Conservation (phyloP, 257 asterid genomes). For the Voacanga thouarsii region DNA sequence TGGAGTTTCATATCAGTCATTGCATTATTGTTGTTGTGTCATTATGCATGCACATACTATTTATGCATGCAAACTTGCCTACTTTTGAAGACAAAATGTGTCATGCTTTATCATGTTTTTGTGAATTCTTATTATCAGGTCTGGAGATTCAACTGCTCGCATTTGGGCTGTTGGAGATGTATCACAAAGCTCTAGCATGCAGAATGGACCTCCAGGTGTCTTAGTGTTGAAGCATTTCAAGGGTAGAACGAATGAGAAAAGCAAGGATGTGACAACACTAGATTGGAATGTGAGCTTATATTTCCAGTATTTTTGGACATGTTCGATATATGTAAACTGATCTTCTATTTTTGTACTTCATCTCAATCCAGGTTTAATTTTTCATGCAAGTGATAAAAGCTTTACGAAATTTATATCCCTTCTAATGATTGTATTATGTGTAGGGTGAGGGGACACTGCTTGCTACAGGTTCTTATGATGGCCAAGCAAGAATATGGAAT, state of each 20-base stretch:
- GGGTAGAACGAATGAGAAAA: conserved; percentile 86
- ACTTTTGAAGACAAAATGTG: not conserved
- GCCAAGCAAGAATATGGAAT: conserved; percentile 97
- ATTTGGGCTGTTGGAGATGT: conserved; percentile 79
- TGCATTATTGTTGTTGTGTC: not conserved
- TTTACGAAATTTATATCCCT: not conserved
- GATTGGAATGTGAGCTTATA: conserved; percentile 85
- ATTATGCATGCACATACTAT: not conserved
- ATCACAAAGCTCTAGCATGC: conserved; percentile 57
- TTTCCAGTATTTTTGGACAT: not conserved
- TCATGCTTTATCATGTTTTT: conserved; percentile 17
- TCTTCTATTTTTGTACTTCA: not conserved
- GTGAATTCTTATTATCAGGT: conserved; percentile 34
- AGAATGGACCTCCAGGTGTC: conserved; percentile 58
- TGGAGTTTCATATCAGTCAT: not conserved
- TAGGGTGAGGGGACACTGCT: conserved; percentile 91
- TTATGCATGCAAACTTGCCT: not conserved
- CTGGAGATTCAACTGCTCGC: conserved; percentile 98
- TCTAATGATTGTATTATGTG: conserved; percentile 22
- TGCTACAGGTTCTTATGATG: conserved; percentile 98
- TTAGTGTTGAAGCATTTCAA: conserved; percentile 78
- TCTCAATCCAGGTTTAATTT: not conserved
- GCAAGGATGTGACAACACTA: conserved; percentile 98
- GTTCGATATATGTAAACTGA: not conserved
- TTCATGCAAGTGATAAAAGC: not conserved